These are phyloP conservation scores for Lagenidium giganteum DNA, from an alignment of 352 stramenopile species.

Conservation along the genomic window DNA sequence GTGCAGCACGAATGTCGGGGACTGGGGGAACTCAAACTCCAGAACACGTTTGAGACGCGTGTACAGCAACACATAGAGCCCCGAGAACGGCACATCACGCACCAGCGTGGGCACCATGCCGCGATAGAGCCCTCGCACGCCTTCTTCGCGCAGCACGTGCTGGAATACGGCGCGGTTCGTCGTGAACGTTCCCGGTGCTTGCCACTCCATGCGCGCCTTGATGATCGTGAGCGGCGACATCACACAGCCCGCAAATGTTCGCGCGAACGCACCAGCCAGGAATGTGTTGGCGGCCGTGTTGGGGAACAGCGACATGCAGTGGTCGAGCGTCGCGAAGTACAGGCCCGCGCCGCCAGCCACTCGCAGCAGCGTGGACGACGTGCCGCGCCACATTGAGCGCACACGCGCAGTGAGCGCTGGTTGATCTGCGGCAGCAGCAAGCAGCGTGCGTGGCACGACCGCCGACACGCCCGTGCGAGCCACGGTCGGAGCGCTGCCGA, in stretches of 20 bases:
- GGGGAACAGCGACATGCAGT: conserved; percentile 40
- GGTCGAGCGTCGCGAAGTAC: conserved; percentile 67
- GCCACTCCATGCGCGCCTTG: conserved; percentile 74
- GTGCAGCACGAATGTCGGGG: conserved; percentile 59
- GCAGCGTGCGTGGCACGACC: too few relatives aligned
- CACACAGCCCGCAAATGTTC: conserved; percentile 61
- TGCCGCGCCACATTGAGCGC: conserved; percentile 68
- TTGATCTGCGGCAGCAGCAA: neutral
- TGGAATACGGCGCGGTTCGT: conserved; percentile 50
- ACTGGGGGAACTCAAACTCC: conserved; percentile 30
- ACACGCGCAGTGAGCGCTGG: conserved; percentile 19
- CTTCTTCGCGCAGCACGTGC: conserved; percentile 45
- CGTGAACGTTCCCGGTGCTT: conserved; percentile 36
- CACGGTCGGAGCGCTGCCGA: too few relatives aligned
- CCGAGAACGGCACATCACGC: conserved; percentile 86
- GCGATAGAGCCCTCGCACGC: conserved; percentile 59
- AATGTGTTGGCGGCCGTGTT: conserved; percentile 55
- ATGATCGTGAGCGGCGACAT: conserved; percentile 77
- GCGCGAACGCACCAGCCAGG: conserved; percentile 53
- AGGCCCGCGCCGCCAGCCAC: conserved; percentile 63
- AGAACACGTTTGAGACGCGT: conserved; percentile 52
- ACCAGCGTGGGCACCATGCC: conserved; percentile 81
- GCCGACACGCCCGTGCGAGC: too few relatives aligned
- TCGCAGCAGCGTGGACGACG: conserved; percentile 58
- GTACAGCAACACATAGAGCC: conserved; percentile 85